Evolutionary conservation across 495 filamentous ascomycete genomes (phyloP).

Genomic region (Aspergillus homomorphus): DNA sequence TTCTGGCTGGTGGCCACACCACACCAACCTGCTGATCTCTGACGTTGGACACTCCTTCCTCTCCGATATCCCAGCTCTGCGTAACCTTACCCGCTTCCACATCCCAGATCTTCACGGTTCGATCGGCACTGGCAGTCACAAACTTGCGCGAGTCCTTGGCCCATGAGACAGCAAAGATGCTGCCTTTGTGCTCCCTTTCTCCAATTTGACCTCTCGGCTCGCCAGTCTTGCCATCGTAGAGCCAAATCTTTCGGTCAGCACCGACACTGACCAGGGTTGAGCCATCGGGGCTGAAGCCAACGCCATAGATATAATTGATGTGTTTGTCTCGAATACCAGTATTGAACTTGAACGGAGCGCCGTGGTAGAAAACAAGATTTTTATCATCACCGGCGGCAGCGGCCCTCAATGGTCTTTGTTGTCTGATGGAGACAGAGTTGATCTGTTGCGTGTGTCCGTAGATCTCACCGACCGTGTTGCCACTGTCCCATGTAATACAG

Average conservation of each 20-base stretch:
- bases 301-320: slow-evolving; percentile 82
- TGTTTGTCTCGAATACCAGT: slow-evolving; percentile 73
- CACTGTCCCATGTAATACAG: slow-evolving; percentile 91
- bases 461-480: slow-evolving; percentile 93
- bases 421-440: slow-evolving; percentile 86
- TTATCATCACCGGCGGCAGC: slow-evolving; percentile 89
- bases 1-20: slow-evolving; percentile 81
- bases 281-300: slow-evolving; percentile 89
- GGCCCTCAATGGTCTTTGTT: slow-evolving; percentile 83
- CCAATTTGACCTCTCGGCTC: slow-evolving; percentile 74
- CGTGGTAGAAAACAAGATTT: slow-evolving; percentile 86
- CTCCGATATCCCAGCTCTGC: slow-evolving; percentile 85
- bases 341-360: slow-evolving; percentile 92
- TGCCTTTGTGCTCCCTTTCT: slow-evolving; percentile 82
- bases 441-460: slow-evolving; percentile 84
- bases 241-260: slow-evolving; percentile 80
- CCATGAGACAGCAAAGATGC: slow-evolving; percentile 91
- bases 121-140: slow-evolving; percentile 88
- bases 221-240: slow-evolving; percentile 94
- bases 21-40: slow-evolving; percentile 92
- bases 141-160: slow-evolving; percentile 82
- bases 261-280: slow-evolving; percentile 80
- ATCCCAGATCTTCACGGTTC: slow-evolving; percentile 73
- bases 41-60: slow-evolving; percentile 68
- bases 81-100: slow-evolving; percentile 70